Percentiles rank a stretch among this genome's conserved stretches.
phyloP scores from a whole-genome alignment of 441 rosid species.

The Theobroma grandiflorum region DNA sequence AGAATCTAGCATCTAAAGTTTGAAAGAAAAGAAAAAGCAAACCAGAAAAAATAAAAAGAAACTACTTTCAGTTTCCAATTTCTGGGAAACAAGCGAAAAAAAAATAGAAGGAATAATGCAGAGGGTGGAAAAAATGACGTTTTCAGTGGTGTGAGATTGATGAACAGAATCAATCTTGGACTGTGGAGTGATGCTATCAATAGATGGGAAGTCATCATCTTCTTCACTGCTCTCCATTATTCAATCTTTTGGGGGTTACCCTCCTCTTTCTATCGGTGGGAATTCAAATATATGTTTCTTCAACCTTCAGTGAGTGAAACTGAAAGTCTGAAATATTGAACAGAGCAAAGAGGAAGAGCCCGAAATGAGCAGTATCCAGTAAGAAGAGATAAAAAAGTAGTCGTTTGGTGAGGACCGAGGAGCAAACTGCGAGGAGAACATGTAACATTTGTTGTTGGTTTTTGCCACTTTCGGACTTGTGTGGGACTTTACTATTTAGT shows the following conservation, averaged over 20 bases:
- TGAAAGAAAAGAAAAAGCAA: neutral
- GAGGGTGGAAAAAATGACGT: constrained; percentile 47
- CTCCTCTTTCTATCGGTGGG: neutral
- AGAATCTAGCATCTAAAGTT: neutral
- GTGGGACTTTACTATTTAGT: too few species aligned
- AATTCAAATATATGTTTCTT: neutral
- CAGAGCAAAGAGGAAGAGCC: neutral
- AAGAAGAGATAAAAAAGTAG: too few species aligned
- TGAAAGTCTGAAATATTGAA: neutral
- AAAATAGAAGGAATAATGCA: neutral
- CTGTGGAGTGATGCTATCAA: constrained; percentile 84
- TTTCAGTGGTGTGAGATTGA: constrained; percentile 86
- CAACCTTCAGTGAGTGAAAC: too few species aligned
- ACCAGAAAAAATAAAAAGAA: neutral
- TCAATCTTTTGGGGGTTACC: neutral
- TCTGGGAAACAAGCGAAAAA: neutral
- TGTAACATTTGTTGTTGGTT: neutral
- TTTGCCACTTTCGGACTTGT: neutral
- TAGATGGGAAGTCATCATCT: constrained; percentile 89
- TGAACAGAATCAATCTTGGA: constrained; percentile 83
- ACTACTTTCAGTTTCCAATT: neutral
- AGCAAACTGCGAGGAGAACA: neutral
- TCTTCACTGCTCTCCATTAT: constrained; percentile 97
- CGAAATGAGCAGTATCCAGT: neutral
- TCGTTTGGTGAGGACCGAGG: neutral